A percentile compares a stretch with the other conserved stretches of the same genome.
Evolutionary conservation across 176 grass and related monocot genomes (phyloP).

Genomic region (Tillandsia fasciculata): DNA sequence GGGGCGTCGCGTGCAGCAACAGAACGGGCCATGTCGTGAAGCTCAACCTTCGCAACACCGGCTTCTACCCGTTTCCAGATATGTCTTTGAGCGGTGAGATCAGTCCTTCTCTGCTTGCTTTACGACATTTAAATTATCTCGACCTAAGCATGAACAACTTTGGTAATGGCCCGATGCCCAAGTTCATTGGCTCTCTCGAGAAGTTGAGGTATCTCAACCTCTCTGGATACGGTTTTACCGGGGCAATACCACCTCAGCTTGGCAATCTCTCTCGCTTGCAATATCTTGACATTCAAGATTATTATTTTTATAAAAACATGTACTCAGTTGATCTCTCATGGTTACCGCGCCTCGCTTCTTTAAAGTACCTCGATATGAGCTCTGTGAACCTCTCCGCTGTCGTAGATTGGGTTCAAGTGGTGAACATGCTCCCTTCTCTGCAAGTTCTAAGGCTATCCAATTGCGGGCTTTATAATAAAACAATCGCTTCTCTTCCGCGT

Average conservation of each 20-base stretch:
- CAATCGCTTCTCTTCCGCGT: not conserved
- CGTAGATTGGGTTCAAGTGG: constrained; percentile 5
- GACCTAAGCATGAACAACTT: constrained; percentile 27
- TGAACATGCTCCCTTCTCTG: constrained; percentile 20
- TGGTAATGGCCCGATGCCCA: not conserved
- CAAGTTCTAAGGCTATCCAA: not conserved
- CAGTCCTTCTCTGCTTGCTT: constrained; percentile 12
- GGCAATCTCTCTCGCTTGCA: constrained; percentile 23
- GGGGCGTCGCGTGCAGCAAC: constrained; percentile 14
- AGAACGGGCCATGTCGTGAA: constrained; percentile 18
- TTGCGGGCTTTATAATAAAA: not conserved
- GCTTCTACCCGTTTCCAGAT: not conserved
- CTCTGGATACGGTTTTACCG: not conserved
- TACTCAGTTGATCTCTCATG: constrained; percentile 20
- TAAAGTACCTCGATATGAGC: constrained; percentile 23
- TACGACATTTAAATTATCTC: constrained; percentile 22
- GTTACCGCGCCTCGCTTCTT: not conserved
- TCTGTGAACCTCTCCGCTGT: not conserved
- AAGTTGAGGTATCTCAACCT: constrained; percentile 17
- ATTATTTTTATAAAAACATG: constrained; percentile 9
- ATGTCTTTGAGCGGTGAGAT: constrained; percentile 11
- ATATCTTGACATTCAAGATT: constrained; percentile 3
- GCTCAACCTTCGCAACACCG: not conserved
- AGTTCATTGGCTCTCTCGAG: constrained; percentile 20
- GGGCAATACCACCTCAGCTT: constrained; percentile 21